Evolutionary conservation across 345 rosid species (phyloP).

Genomic region (Eucalyptus erythrocorys): DNA sequence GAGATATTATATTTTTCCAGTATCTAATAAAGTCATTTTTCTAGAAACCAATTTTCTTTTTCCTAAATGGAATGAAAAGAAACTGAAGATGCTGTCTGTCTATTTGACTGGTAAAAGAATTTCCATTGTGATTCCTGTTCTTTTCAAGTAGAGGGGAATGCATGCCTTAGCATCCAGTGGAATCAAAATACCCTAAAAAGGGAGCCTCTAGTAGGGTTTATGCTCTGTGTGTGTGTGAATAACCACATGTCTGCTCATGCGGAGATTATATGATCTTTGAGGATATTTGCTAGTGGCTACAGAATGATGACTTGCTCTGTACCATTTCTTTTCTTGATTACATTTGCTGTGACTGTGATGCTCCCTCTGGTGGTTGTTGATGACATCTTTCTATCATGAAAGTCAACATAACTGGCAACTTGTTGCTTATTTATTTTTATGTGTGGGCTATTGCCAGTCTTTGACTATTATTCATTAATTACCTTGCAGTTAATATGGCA

Average conservation of each 20-base stretch:
- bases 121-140: not conserved
- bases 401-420: not conserved
- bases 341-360: not conserved
- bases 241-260: not conserved
- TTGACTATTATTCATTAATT: not conserved
- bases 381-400: not conserved
- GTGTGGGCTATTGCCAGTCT: not conserved
- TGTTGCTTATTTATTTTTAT: not conserved
- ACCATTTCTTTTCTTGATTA: not conserved
- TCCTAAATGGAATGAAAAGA: not conserved
- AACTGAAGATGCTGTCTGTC: not conserved
- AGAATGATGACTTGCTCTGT: not conserved
- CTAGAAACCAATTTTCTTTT: not conserved
- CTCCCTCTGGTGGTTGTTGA: not conserved
- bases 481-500: slow-evolving; percentile 71
- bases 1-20: not conserved
- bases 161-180: not conserved
- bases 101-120: not conserved
- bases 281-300: not conserved
- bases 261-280: not conserved
- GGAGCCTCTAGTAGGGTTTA: not conserved
- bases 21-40: not conserved
- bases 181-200: not conserved
- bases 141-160: not conserved
- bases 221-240: not conserved